phyloP scores from a whole-genome alignment of 768 basidiomycete species.

The Psilocybe sp. region DNA sequence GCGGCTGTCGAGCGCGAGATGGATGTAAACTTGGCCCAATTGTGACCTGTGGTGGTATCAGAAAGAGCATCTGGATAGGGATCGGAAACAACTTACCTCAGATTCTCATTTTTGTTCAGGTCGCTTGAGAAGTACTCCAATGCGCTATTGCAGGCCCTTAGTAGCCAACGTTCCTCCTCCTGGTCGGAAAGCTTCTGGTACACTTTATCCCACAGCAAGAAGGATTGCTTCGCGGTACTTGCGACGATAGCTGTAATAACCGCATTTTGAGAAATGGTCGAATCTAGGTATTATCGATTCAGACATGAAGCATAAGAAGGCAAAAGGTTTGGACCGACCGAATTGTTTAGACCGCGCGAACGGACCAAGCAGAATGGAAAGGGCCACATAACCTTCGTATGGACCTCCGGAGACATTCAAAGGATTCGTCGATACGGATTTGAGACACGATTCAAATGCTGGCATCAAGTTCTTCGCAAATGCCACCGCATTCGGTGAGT shows the following conservation, averaged over 20 bases:
- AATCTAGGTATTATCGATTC: constrained; percentile 26
- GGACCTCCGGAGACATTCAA: constrained; percentile 60
- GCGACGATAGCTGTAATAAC: constrained; percentile 45
- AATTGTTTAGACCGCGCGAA: constrained; percentile 47
- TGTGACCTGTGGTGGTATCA: constrained; percentile 39
- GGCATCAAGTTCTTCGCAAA: constrained; percentile 58
- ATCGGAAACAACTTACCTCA: constrained; percentile 43
- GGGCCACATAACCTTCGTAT: constrained; percentile 82
- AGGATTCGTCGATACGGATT: constrained; percentile 60
- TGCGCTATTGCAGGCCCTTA: constrained; percentile 58
- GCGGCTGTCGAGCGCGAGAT: constrained; percentile 62
- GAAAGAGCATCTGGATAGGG: background rate
- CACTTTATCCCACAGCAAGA: constrained; percentile 85
- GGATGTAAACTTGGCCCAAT: constrained; percentile 64
- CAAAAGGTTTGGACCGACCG: constrained; percentile 35
- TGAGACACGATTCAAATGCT: constrained; percentile 68
- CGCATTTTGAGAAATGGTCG: constrained; percentile 46
- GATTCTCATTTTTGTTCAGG: constrained; percentile 45
- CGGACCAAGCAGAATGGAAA: constrained; percentile 66
- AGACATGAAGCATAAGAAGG: background rate
- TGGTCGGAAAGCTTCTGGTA: constrained; percentile 66
- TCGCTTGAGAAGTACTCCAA: constrained; percentile 46
- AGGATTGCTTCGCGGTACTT: constrained; percentile 68
- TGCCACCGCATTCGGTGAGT: constrained; percentile 38
- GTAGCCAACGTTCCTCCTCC: constrained; percentile 74